Evolutionary conservation across 1,139 yeast genomes (phyloP).

Genomic region (Suhomyces panamericanus): DNA sequence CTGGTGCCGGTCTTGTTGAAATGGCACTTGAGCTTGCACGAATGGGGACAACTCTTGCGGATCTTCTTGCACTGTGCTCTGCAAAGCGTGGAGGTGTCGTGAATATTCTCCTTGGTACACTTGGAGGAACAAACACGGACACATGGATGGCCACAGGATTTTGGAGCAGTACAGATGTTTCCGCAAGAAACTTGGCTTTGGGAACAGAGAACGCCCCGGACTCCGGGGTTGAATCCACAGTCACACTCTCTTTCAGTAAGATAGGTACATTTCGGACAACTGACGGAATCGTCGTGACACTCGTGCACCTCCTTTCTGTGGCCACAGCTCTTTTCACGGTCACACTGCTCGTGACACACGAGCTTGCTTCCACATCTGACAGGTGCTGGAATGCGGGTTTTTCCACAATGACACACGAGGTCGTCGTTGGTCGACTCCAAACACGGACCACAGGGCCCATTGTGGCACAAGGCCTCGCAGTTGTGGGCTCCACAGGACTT

Average conservation of each 20-base stretch:
- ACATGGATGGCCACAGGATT: constrained; percentile 75
- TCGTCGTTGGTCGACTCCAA: constrained; percentile 82
- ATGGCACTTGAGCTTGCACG: constrained; percentile 67
- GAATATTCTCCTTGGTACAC: constrained; percentile 36
- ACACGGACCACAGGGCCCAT: constrained; percentile 84
- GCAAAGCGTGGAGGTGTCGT: constrained; percentile 46
- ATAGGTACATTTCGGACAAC: constrained; percentile 79
- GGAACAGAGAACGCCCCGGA: constrained; percentile 71
- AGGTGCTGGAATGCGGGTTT: constrained; percentile 79
- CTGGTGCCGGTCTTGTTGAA: constrained; percentile 42
- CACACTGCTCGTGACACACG: constrained; percentile 74
- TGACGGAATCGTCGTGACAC: constrained; percentile 65
- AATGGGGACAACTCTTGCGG: constrained; percentile 60
- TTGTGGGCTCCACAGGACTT: constrained; percentile 72
- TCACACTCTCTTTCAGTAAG: constrained; percentile 64
- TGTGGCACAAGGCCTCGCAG: constrained; percentile 77
- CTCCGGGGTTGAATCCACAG: constrained; percentile 59
- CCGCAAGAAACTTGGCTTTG: constrained; percentile 75
- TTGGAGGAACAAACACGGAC: constrained; percentile 52
- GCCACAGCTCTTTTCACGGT: constrained; percentile 65
- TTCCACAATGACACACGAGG: constrained; percentile 81
- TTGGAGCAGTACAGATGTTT: constrained; percentile 53
- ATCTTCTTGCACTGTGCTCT: constrained; percentile 54
- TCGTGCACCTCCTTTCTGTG: constrained; percentile 71
- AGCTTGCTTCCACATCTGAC: constrained; percentile 81